Percentiles rank a stretch among this genome's conserved stretches.
Conservation (phyloP, 2,329 filamentous ascomycete genomes). For the Colletotrichum cuscutae region DNA sequence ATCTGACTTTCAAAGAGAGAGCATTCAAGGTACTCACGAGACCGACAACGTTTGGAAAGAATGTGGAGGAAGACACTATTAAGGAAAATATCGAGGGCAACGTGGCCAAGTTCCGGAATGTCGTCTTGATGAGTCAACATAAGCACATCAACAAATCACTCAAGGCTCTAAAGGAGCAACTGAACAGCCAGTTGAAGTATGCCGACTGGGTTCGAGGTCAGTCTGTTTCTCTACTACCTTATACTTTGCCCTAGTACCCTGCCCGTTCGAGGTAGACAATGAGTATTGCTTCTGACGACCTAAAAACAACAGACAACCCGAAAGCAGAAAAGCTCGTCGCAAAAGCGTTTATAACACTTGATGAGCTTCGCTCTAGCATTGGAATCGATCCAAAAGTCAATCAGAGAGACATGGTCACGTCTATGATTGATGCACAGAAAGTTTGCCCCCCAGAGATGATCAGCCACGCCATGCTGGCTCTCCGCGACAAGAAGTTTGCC, state of each 20-base stretch:
- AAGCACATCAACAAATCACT: neutral
- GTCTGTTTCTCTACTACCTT: neutral
- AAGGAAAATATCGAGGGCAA: constrained; percentile 12
- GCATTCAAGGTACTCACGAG: constrained; percentile 2
- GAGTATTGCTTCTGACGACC: neutral
- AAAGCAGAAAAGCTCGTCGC: neutral
- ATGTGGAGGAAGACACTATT: constrained; percentile 6
- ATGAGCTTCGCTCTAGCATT: neutral
- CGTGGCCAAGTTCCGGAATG: neutral
- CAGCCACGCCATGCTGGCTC: neutral
- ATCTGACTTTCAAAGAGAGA: neutral
- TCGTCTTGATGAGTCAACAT: neutral
- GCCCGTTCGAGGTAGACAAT: too few relatives aligned
- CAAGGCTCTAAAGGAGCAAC: neutral
- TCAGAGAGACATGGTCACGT: neutral
- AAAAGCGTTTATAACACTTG: neutral
- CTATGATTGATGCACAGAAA: constrained; percentile 17
- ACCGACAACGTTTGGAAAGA: neutral
- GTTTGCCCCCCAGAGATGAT: neutral
- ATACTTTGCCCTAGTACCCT: too few relatives aligned
- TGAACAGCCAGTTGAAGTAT: neutral
- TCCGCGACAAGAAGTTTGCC: neutral
- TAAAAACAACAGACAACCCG: neutral
- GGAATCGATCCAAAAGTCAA: neutral
- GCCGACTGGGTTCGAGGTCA: constrained; percentile 3